Conservation (phyloP, 2,329 filamentous ascomycete species). For the Davidsoniella eucalypti region DNA sequence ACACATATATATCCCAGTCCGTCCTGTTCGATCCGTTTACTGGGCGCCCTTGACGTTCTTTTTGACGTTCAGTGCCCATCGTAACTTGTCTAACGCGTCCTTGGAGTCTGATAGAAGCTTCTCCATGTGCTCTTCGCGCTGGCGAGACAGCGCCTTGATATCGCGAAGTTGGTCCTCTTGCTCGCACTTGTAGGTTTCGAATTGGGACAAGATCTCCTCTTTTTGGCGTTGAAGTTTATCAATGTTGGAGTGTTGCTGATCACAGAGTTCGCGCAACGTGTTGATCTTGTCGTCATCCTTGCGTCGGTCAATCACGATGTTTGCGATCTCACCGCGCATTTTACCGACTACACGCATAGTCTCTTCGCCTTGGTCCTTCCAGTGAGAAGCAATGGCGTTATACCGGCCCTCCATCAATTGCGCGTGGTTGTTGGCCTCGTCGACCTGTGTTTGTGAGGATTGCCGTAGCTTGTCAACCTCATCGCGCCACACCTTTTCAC, state of each 20-base stretch:
- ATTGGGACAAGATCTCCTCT: constrained; percentile 40
- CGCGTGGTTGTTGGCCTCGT: constrained; percentile 47
- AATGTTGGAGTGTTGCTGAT: constrained; percentile 56
- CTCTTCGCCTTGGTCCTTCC: constrained; percentile 48
- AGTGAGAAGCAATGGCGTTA: constrained; percentile 48
- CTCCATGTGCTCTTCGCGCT: constrained; percentile 45
- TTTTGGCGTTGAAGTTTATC: constrained; percentile 44
- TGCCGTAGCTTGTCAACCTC: constrained; percentile 45
- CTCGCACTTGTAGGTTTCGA: constrained; percentile 46
- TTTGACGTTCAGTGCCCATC: constrained; percentile 56
- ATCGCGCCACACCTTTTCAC: constrained; percentile 44
- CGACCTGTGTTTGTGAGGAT: constrained; percentile 45
- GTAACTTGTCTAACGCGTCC: constrained; percentile 49
- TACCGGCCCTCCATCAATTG: constrained; percentile 55
- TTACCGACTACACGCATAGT: constrained; percentile 34
- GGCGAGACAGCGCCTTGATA: constrained; percentile 40
- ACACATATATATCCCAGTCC: no score
- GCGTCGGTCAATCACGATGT: constrained; percentile 36
- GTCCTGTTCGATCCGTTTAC: constrained; percentile 17
- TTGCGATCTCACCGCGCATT: constrained; percentile 36
- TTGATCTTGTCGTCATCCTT: constrained; percentile 47
- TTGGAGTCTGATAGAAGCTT: constrained; percentile 39
- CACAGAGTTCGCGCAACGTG: constrained; percentile 50
- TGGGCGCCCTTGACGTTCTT: constrained; percentile 39
- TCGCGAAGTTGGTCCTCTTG: constrained; percentile 44